A percentile compares a stretch with the other conserved stretches of the same genome.
These are phyloP conservation scores for Botryosphaeria dothidea DNA, from an alignment of 2,329 filamentous ascomycete genomes.

Conservation along the genomic window DNA sequence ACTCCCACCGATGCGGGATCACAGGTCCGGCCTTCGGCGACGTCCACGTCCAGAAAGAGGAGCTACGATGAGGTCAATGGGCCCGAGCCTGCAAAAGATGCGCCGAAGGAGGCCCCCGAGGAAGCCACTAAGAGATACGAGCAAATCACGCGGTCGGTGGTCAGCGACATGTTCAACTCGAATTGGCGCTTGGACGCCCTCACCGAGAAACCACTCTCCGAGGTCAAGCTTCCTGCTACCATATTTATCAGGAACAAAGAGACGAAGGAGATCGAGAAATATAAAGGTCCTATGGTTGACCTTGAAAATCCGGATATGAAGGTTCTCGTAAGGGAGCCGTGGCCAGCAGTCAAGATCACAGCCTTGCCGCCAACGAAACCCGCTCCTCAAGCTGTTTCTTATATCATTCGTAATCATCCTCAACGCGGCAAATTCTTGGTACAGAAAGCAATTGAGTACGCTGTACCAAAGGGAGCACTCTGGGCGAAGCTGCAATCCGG, in stretches of 20 bases:
- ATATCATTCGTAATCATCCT: constrained; percentile 73
- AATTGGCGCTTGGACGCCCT: constrained; percentile 73
- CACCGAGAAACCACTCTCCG: constrained; percentile 63
- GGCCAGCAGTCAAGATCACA: constrained; percentile 69
- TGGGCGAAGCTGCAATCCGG: constrained; percentile 66
- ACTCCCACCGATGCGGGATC: constrained; percentile 28
- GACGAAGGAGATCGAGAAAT: constrained; percentile 66
- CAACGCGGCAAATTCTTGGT: constrained; percentile 80
- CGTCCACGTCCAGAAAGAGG: constrained; percentile 23
- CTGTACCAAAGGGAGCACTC: constrained; percentile 60
- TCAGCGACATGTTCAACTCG: constrained; percentile 79
- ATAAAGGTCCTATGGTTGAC: constrained; percentile 67
- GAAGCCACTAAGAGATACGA: constrained; percentile 46
- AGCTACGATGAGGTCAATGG: constrained; percentile 33
- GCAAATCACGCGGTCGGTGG: constrained; percentile 59
- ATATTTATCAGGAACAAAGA: constrained; percentile 67
- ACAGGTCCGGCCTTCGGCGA: constrained; percentile 18
- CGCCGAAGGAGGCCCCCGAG: constrained; percentile 25
- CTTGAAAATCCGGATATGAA: constrained; percentile 60
- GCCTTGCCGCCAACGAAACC: constrained; percentile 69
- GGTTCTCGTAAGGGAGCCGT: constrained; percentile 74
- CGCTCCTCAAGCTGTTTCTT: constrained; percentile 72
- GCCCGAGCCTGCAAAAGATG: constrained; percentile 29
- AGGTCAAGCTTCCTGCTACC: constrained; percentile 67
- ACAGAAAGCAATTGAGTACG: constrained; percentile 63